A percentile compares a stretch with the other conserved stretches of the same genome.
Conservation (phyloP, 2,329 filamentous ascomycete genomes). For the Penicillium sp. region DNA sequence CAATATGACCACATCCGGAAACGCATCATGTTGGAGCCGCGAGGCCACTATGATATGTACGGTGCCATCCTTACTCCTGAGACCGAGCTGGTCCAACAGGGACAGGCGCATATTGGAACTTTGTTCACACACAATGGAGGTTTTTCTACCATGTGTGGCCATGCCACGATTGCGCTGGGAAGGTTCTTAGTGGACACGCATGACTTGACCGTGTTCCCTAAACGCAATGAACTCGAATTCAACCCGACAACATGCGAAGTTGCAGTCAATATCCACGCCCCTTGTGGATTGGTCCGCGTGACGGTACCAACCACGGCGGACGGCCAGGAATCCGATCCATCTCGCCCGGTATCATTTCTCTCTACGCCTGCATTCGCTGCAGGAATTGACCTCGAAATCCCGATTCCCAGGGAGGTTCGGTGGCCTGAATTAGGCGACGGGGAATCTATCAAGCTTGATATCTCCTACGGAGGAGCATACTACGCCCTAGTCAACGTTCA, state of each 20-base stretch:
- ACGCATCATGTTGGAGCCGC: constrained; percentile 55
- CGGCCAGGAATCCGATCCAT: constrained; percentile 44
- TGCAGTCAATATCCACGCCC: constrained; percentile 50
- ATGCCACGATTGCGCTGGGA: constrained; percentile 59
- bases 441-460: constrained; percentile 39
- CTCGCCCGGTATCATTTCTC: constrained; percentile 49
- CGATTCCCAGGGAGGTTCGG: constrained; percentile 35
- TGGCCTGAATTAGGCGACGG: constrained; percentile 49
- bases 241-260: constrained; percentile 36
- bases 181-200: constrained; percentile 52
- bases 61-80: constrained; percentile 53
- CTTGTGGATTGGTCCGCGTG: constrained; percentile 52
- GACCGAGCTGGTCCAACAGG: constrained; percentile 49
- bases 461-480: constrained; percentile 55
- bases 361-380: constrained; percentile 52
- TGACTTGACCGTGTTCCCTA: constrained; percentile 49
- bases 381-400: constrained; percentile 39
- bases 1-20: constrained; percentile 51
- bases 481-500: constrained; percentile 47
- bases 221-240: constrained; percentile 39
- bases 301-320: constrained; percentile 47
- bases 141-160: constrained; percentile 60
- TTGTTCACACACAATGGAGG: constrained; percentile 57
- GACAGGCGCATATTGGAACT: constrained; percentile 56
- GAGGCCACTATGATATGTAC: constrained; percentile 60